Evolutionary conservation across 345 rosid species (phyloP).

Genomic region (Pugionium cornutum): DNA sequence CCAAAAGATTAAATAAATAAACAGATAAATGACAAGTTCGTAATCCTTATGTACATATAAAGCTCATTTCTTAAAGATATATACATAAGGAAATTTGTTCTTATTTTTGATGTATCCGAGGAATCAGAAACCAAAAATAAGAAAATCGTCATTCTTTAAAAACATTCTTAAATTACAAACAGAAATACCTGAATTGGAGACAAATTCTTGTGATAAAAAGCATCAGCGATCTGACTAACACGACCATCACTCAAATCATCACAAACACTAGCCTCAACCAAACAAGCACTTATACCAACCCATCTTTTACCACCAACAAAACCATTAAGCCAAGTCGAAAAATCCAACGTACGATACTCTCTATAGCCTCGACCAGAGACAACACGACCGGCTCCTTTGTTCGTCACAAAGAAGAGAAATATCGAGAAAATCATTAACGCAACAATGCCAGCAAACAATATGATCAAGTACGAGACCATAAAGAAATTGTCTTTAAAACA

Average conservation of each 20-base stretch:
- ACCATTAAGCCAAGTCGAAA: conserved; percentile 40
- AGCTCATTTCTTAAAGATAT: no score
- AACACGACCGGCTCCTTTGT: conserved; percentile 41
- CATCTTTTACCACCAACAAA: conserved; percentile 42
- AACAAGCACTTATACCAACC: conserved; percentile 41
- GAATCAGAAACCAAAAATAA: no score
- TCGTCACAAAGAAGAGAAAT: conserved; percentile 44
- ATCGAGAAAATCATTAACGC: conserved; percentile 33
- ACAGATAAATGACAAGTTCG: no score
- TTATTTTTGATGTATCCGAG: no score
- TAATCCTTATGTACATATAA: no score
- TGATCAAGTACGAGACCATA: conserved; percentile 35
- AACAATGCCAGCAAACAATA: conserved; percentile 31
- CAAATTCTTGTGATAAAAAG: conserved; percentile 40
- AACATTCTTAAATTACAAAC: no score
- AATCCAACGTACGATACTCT: conserved; percentile 39
- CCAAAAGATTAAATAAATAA: no score
- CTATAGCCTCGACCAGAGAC: conserved; percentile 42
- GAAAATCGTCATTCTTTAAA: no score
- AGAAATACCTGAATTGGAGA: conserved; percentile 42
- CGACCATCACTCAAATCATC: conserved; percentile 33
- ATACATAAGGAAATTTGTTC: no score
- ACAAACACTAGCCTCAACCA: conserved; percentile 42
- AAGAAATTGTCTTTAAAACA: conserved; percentile 36
- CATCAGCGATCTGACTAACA: conserved; percentile 42